These are phyloP conservation scores for Penicillium frequentans DNA, from an alignment of 2,329 filamentous ascomycete genomes.

Conservation along the genomic window DNA sequence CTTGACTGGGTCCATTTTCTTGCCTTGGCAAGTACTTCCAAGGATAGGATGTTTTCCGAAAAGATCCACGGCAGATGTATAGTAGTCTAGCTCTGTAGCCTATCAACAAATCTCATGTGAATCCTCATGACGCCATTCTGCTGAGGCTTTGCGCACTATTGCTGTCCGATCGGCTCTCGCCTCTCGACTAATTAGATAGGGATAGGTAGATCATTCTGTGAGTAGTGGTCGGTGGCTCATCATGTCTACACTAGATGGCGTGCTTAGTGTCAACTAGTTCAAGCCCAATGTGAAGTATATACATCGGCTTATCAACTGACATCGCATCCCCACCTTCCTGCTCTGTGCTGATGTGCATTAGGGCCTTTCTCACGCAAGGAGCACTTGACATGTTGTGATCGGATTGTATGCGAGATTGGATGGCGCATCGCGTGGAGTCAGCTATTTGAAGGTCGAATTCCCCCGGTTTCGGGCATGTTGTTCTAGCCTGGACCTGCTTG, in stretches of 20 bases:
- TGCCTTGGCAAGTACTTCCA: neutral
- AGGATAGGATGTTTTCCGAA: neutral
- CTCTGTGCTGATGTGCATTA: constrained; percentile 6
- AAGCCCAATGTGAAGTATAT: neutral
- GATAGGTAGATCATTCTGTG: neutral
- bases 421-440: constrained; percentile 1
- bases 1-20: neutral
- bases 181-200: constrained; percentile 6
- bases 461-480: constrained; percentile 7
- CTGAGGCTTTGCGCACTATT: neutral
- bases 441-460: constrained; percentile 13
- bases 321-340: neutral
- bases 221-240: neutral
- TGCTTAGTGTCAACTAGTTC: constrained; percentile 7
- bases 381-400: constrained; percentile 16
- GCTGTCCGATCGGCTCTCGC: constrained; percentile 15
- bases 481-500: constrained; percentile 5
- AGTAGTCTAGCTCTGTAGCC: neutral
- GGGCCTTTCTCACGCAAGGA: constrained; percentile 10
- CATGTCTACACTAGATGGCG: constrained; percentile 7
- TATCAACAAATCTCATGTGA: neutral
- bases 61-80: neutral
- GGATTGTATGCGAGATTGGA: constrained; percentile 5
- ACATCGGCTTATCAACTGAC: constrained; percentile 5
- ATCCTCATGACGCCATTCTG: constrained; percentile 11